Evolutionary conservation across 1,139 yeast species (phyloP), one percentile per base, ranked within the genome.

Genomic region (Yamadazyma dushanensis): DNA sequence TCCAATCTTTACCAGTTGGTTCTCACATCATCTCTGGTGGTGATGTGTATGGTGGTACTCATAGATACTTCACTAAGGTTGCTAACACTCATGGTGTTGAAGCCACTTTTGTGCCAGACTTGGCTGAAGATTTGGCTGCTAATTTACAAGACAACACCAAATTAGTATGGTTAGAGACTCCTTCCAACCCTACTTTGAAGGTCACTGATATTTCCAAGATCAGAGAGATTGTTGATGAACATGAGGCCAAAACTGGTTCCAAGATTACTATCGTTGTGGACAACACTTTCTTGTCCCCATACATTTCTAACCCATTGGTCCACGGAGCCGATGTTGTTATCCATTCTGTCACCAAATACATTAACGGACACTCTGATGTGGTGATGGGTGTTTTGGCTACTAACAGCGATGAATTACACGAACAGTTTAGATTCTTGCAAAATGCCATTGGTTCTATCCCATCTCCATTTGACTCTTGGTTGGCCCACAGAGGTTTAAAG

Each of bases 201-300:
- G 76, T 84, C 40, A 84, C 92, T 34, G 90, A 83, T 58, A 85
- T 86, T 48, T 57, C 70, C 37, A 70, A 68, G 46, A 85, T 85
- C 24, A 74, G 83, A 34, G 53, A 63, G 29, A 64, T 77, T 43
- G 73, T 83, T 51, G 59, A 61, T 48, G 52, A 57, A 21, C 75
- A 72, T 51, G 70, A 80, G 51, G 60, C 56, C 23, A 63, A 66
- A 45, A 75, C 78, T 43, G 69, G 71, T 32, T 59, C 60, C 45
- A 66, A 65, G 36, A 70, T 86, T 44, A 58, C 73, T 38, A 72
- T 87, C 47, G 95, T 83, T 27, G 96, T 88, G 40, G 97, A 90
- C 70, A 86, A 92, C 71, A 90, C 97, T 23, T 89, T 90, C 76
- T 74, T 90, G 56, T 88, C 96, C 14, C 97, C 97, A 50, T 92